phyloP scores from a whole-genome alignment of 2,329 filamentous ascomycete species.

The Fusarium sp. region DNA sequence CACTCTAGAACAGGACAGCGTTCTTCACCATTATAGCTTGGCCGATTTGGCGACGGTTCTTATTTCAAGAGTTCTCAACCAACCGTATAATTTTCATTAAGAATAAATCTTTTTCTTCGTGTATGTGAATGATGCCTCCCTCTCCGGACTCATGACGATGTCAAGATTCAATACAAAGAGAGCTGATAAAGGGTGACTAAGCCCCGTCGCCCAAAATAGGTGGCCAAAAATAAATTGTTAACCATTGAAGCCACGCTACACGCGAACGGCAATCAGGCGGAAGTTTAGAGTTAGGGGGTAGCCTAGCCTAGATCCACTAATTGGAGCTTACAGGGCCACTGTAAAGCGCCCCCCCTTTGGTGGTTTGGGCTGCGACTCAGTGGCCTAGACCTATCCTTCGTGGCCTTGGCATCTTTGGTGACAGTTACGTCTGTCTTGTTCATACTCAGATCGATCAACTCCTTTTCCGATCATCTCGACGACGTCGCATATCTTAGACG shows the following conservation, averaged over 20 bases:
- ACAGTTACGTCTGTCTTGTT: conserved; percentile 40
- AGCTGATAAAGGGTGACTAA: conserved; percentile 40
- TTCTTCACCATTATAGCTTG: conserved; percentile 35
- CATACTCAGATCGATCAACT: conserved; percentile 32
- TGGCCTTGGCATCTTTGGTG: conserved; percentile 45
- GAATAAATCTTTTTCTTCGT: not conserved
- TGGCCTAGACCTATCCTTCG: conserved; percentile 35
- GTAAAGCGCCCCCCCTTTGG: conserved; percentile 17
- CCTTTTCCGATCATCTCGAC: conserved; percentile 33
- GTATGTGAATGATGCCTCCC: not conserved
- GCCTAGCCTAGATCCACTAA: conserved; percentile 13
- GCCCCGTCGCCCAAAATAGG: conserved; percentile 13
- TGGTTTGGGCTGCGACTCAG: conserved; percentile 18
- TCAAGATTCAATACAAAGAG: conserved; percentile 7
- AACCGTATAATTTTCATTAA: not conserved
- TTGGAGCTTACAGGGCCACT: conserved; percentile 22
- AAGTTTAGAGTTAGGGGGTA: conserved; percentile 40
- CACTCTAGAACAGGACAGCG: not conserved
- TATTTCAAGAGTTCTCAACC: not conserved
- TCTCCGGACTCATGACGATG: conserved; percentile 2
- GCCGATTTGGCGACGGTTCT: not conserved
- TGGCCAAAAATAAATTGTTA: conserved; percentile 44
- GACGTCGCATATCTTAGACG: conserved; percentile 21
- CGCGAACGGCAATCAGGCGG: conserved; percentile 43
- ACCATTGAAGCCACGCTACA: conserved; percentile 41